Percentiles rank a stretch among this genome's conserved stretches.
Conservation (phyloP, 352 stramenopile species). For the Hyphochytrium catenoides region DNA sequence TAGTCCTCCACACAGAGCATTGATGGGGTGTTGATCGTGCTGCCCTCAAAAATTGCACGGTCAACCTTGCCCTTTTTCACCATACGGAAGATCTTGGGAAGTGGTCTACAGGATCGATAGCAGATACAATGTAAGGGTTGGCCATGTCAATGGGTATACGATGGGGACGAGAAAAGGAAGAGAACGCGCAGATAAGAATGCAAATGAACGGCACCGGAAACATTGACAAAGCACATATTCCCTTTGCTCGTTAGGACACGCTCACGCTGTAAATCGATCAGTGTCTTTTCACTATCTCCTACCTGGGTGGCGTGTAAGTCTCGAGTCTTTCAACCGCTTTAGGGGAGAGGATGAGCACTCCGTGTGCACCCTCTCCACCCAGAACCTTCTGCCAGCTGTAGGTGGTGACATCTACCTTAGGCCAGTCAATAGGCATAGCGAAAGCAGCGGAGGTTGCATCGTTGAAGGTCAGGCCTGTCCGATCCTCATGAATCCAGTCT, state of each 20-base stretch:
- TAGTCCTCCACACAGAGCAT: conserved; percentile 99
- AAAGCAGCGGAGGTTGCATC: conserved; percentile 96
- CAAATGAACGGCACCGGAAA: no score
- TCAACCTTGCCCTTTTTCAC: conserved; percentile 78
- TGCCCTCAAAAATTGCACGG: conserved; percentile 85
- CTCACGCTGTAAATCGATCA: no score
- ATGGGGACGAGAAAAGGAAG: no score
- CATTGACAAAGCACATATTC: no score
- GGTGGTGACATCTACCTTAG: conserved; percentile 96
- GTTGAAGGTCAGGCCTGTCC: conserved; percentile 85
- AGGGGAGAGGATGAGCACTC: conserved; percentile 88
- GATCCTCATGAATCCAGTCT: conserved; percentile 86
- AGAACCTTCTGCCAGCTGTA: conserved; percentile 99
- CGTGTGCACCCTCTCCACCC: conserved; percentile 90
- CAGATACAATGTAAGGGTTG: no score
- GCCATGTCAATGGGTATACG: no score
- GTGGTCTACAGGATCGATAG: conserved; percentile 59
- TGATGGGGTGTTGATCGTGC: conserved; percentile 98
- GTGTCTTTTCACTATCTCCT: no score
- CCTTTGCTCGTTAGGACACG: no score
- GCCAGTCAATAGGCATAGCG: conserved; percentile 94
- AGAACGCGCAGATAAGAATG: no score
- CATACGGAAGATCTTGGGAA: conserved; percentile 98
- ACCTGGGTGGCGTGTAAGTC: conserved; percentile 58
- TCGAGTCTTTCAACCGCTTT: conserved; percentile 88